These are phyloP conservation scores for Daldinia sp. DNA, from an alignment of 2,329 filamentous ascomycete genomes.

Conservation along the genomic window DNA sequence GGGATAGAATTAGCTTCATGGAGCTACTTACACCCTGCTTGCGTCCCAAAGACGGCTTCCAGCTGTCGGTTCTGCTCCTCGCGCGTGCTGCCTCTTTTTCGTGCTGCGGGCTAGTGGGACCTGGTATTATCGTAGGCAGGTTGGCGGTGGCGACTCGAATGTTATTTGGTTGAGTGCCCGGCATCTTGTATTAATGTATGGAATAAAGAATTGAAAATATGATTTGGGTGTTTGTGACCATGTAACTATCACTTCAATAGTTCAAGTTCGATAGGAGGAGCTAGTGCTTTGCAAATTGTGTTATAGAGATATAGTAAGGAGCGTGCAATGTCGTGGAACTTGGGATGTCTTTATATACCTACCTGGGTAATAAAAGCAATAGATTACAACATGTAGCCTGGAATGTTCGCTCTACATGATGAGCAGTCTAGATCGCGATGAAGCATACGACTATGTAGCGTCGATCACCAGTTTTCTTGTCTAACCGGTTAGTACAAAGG, in stretches of 20 bases:
- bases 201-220: neutral
- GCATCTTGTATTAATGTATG: neutral
- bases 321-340: neutral
- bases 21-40: conserved; percentile 50
- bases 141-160: conserved; percentile 21
- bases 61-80: conserved; percentile 51
- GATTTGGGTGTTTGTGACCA: neutral
- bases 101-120: conserved; percentile 42
- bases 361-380: conserved; percentile 1
- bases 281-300: neutral
- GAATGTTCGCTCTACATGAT: conserved; percentile 8
- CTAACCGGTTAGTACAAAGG: no score
- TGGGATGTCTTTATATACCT: conserved; percentile 29
- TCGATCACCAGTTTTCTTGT: conserved; percentile 28
- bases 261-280: neutral
- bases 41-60: conserved; percentile 57
- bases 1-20: no score
- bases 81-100: conserved; percentile 49
- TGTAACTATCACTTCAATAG: no score
- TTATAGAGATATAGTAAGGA: neutral
- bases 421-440: conserved; percentile 28
- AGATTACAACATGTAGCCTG: conserved; percentile 2
- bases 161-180: conserved; percentile 13
- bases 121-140: conserved; percentile 10
- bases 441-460: conserved; percentile 33